Conservation (phyloP, 2,329 filamentous ascomycete genomes). For the Ophiostoma ulmi region DNA sequence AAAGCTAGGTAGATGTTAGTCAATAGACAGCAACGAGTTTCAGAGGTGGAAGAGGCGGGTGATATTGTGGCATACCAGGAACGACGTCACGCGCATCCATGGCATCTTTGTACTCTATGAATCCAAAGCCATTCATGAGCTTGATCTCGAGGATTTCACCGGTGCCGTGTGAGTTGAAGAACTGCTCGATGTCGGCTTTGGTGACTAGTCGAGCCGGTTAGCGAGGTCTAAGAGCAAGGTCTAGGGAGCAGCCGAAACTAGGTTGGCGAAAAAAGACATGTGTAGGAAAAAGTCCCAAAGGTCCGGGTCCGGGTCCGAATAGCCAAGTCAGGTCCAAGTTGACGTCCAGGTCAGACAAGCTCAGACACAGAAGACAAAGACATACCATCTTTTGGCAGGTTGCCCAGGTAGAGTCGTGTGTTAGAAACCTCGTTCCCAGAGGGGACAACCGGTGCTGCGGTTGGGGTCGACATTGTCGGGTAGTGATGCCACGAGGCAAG, state of each 20-base stretch:
- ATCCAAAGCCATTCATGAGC: constrained; percentile 99
- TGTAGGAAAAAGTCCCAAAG: not conserved
- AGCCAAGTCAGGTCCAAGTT: not conserved
- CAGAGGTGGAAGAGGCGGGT: not conserved
- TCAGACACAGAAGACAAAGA: not conserved
- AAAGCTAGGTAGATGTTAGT: constrained; percentile 27
- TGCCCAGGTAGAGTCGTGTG: constrained; percentile 89
- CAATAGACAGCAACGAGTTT: not conserved
- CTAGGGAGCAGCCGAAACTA: constrained; percentile 15
- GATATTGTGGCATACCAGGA: constrained; percentile 48
- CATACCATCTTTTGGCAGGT: constrained; percentile 82
- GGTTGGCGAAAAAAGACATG: constrained; percentile 40
- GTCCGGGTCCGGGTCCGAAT: not conserved
- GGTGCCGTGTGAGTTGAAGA: constrained; percentile 92
- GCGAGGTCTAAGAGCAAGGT: constrained; percentile 9
- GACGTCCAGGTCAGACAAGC: not conserved
- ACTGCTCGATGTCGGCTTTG: constrained; percentile 92
- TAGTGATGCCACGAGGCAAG: not conserved
- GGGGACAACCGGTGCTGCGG: constrained; percentile 7
- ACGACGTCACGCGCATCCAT: constrained; percentile 98
- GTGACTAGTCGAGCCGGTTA: constrained; percentile 60
- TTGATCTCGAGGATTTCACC: constrained; percentile 99
- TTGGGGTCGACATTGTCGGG: constrained; percentile 23
- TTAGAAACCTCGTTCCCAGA: constrained; percentile 71
- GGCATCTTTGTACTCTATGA: constrained; percentile 98